Base-by-base conservation (phyloP, 805 yeast genomes). In the Wickerhamiella sergipiensis region DNA sequence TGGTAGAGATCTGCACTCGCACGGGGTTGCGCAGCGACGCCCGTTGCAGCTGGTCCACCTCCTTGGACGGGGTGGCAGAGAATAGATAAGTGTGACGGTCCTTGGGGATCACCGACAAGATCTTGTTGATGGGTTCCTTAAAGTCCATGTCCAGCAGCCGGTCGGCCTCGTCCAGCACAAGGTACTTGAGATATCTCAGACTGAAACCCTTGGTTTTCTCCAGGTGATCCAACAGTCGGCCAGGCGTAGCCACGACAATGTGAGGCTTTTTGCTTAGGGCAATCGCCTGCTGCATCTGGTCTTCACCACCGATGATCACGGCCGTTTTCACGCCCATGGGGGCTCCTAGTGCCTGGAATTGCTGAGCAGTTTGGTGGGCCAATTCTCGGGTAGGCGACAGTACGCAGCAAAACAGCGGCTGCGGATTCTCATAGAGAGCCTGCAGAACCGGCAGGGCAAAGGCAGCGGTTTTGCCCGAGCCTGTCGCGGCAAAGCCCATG, bases 401-500 rank as follows among this genome's bases (percentile, higher is more conserved):
- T 1, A 92, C 92, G 58, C 92, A 79, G 3, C 95, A 95, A 67
- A 79, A 92, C 60, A 85, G 84, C 3, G 96, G 89, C 2, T 83
- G 74, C 61, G 90, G 95, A 24, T 82, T 88, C 50, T 86, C 80
- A 87, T 95, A 89, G 47, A 92, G 72, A 1, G 86, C 81, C 65
- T 92, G 97, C 31, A 92, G 73, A 45, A 92, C 86, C 1, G 98
- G 98, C 48, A 92, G 79, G 8, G 97, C 97, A 73, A 92, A 92
- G 0, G 98, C 98, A 0, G 97, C 98, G 0, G 98, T 92, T 67
- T 90, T 90, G 56, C 98, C 98, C 3, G 96, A 86, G 45, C 98
- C 98, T 0, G 98, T 90, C 63, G 90, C 96, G 0, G 98, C 98
- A 55, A 90, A 75, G 13, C 98, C 98, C 62, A 90, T 88, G 46